Evolutionary conservation across 2,329 filamentous ascomycete species (phyloP).

Genomic region (Microsporum ferrugineum): DNA sequence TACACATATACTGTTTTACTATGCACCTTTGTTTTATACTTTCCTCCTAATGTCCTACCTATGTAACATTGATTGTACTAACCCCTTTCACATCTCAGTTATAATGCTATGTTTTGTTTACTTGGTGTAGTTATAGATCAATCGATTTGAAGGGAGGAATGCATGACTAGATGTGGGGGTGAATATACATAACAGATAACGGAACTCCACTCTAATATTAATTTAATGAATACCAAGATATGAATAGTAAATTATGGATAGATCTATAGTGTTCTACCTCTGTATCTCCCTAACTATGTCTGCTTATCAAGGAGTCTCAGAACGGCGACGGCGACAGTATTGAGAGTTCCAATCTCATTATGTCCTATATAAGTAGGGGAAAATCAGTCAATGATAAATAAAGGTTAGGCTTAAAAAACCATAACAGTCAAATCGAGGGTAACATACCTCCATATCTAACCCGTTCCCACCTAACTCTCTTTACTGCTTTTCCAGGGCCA

Average conservation of each 20-base stretch:
- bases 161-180: no score
- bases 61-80: neutral
- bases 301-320: slow-evolving; percentile 28
- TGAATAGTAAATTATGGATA: no score
- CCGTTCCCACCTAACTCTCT: slow-evolving; percentile 35
- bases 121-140: neutral
- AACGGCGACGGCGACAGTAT: slow-evolving; percentile 28
- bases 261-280: no score
- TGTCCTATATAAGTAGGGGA: slow-evolving; percentile 22
- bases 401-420: neutral
- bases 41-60: neutral
- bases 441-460: slow-evolving; percentile 34
- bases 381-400: neutral
- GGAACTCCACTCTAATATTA: no score
- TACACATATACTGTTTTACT: neutral
- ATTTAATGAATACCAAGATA: no score
- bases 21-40: neutral
- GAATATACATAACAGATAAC: no score
- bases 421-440: neutral
- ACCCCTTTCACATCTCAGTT: neutral
- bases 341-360: slow-evolving; percentile 32
- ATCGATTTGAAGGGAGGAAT: neutral
- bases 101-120: neutral
- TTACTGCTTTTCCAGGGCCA: slow-evolving; percentile 18
- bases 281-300: neutral